Evolutionary conservation across 257 asterid species (phyloP), one percentile per base, ranked within the genome.

Genomic region (Ilex aquifolium): DNA sequence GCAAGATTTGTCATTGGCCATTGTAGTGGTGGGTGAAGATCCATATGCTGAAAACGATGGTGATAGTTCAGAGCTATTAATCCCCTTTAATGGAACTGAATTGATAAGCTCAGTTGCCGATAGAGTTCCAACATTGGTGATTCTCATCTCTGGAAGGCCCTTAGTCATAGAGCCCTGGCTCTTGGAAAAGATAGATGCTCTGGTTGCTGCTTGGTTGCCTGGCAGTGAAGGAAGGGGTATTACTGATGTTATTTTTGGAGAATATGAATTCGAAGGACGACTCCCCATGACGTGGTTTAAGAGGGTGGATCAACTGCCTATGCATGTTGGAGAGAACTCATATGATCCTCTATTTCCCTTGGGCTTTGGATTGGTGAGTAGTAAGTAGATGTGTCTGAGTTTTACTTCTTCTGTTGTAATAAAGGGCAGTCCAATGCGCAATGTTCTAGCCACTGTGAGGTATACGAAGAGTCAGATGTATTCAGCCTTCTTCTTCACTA

Each of bases 181-280:
- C 48, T 52, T 88, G 70, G 88, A 80, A 8, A 84, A 83, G 69
- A 74, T 74, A 27, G 93, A 85, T 1, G 96, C 90, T 13, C 73
- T 91, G 2, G 79, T 88, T 50, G 91, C 91, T 55, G 95, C 96
- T 36, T 90, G 97, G 97, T 74, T 90, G 32, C 97, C 97, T 0
- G 95, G 97, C 27, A 88, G 77, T 63, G 95, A 91, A 82, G 89
- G 95, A 31, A 69, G 57, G 0, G 97, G 96, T n/a, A 65, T 90
- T 44, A 63, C 77, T 2, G 95, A 91, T 65, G 95, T 82, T 16
- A 78, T 88, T n/a, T 88, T 85, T 15, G 97, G 97, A 30, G 89
- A 88, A 69, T 65, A 75, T 54, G 86, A 71, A 10, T 91, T 88
- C 62, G 84, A 84, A 65, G 97, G 97, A 67, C 74, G 73, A 67